Evolutionary conservation across 192 early-diverging fungal species (phyloP).

Genomic region (Coemansia aciculifera): DNA sequence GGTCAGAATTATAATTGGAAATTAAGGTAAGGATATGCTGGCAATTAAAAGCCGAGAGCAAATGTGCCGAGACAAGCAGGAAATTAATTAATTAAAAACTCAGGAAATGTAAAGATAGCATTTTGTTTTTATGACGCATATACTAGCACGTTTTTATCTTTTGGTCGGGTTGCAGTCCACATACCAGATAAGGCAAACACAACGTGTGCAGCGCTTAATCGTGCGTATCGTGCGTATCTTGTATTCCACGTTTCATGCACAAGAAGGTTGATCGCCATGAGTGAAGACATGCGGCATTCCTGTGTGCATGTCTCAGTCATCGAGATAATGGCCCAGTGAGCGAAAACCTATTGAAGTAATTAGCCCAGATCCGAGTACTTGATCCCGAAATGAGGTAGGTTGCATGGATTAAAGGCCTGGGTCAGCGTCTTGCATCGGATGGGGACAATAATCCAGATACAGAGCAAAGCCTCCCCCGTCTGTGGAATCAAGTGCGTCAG

Average conservation of each 20-base stretch:
- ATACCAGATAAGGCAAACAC: slow-evolving; percentile 2
- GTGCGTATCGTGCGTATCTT: not conserved
- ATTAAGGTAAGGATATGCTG: not conserved
- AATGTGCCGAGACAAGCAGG: not conserved
- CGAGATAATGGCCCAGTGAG: not conserved
- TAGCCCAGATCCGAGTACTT: not conserved
- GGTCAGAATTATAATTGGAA: not conserved
- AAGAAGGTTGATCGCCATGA: not conserved
- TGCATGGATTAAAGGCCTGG: not conserved
- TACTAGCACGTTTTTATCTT: not conserved
- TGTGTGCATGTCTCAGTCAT: not conserved
- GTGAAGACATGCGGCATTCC: not conserved
- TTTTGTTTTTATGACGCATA: not conserved
- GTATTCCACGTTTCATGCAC: not conserved
- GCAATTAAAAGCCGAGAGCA: not conserved
- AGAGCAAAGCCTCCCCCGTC: not conserved
- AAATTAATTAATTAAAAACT: not conserved
- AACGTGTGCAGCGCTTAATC: slow-evolving; percentile 6
- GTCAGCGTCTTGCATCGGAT: not conserved
- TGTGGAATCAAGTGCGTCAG: not conserved
- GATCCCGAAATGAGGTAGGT: not conserved
- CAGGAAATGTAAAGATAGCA: not conserved
- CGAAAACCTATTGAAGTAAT: not conserved
- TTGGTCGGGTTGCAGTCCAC: not conserved
- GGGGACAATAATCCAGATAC: not conserved